Conservation (phyloP, 257 asterid genomes). For the Solanum piurae region DNA sequence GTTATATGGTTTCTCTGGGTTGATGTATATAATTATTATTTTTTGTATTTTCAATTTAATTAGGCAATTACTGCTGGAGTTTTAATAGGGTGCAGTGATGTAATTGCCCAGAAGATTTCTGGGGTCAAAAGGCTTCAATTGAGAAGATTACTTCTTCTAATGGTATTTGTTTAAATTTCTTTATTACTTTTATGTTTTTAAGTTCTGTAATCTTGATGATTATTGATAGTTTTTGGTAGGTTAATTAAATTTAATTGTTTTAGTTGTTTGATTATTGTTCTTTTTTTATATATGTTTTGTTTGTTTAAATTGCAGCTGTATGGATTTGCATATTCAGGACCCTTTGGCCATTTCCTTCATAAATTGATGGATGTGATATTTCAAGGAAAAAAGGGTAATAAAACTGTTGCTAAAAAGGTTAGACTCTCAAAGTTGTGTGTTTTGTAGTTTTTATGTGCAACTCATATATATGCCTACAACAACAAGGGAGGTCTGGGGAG, state of each 20-base stretch:
- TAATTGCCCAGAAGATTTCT: conserved; percentile 27
- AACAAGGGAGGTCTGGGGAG: not conserved
- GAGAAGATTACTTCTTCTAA: conserved; percentile 19
- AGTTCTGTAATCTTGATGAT: not conserved
- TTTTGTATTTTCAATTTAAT: not conserved
- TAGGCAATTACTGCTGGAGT: conserved; percentile 29
- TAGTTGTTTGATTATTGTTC: not conserved
- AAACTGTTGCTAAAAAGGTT: conserved; percentile 27
- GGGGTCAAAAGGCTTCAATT: conserved; percentile 19
- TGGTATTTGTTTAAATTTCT: not conserved
- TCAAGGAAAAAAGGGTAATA: conserved; percentile 21
- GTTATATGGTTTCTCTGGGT: not conserved
- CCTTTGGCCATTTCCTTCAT: conserved; percentile 27
- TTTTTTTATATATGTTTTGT: not conserved
- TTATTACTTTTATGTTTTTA: not conserved
- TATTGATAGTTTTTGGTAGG: not conserved
- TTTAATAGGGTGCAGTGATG: conserved; percentile 23
- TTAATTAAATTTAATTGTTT: not conserved
- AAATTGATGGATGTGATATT: conserved; percentile 24
- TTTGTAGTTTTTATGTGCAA: not conserved
- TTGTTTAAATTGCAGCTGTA: conserved; percentile 11
- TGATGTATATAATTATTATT: not conserved
- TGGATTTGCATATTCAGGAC: conserved; percentile 28
- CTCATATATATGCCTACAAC: not conserved
- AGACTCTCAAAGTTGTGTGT: not conserved